Base-by-base conservation (phyloP, 768 basidiomycete genomes). In the Thelephora aurantiotincta region DNA sequence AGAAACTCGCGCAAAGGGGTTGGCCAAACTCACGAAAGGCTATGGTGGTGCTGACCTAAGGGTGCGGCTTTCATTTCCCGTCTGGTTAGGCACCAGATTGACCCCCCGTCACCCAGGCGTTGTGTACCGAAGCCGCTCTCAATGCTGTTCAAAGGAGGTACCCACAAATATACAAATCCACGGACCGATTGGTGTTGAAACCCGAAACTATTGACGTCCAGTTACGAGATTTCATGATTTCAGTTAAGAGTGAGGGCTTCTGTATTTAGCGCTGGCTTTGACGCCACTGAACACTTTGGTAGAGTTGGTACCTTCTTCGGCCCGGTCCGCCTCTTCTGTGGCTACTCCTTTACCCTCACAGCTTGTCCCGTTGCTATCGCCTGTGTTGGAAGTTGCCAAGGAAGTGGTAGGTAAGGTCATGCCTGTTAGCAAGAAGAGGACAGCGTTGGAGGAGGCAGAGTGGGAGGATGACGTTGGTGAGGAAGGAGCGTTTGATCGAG, bases 21-120 rank as follows among this genome's bases (percentile, higher is more conserved):
- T 99, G 45, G 88, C 92, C 1, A 80, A 79, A 62, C 64, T 93
- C 48, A 98, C 94, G 6, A 98, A 97, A 63, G 96, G 96, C 0
- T 99, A 98, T 62, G 96, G 89, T 20, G 96, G 96, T 52, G 96
- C 96, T 34, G 96, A 99, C 71, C 62, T 99, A 48, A 70, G 96
- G 65, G 94, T 94, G 54, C 52, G 85, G 5, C 26, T 30, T 30
- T 68, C 37, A 22, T 22, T 35, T 23, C 44, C 37, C 35, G 16
- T 45, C 48, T 37, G 16, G 23, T 54, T 50, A 50, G 44, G 33
- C 12, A n/a, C 13, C 36, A 22, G 45, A 37, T 35, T 55, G 48
- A 54, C 46, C 13, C 51, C 13, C 37, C 50, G 49, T 41, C 55
- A 78, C 36, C 16, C 35, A 78, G 93, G 94, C 96, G 0, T 68